Percentiles rank a stretch among this genome's conserved stretches.
phyloP scores from a whole-genome alignment of 225 moss, liverwort and hornwort species.

The Ulota crispa region DNA sequence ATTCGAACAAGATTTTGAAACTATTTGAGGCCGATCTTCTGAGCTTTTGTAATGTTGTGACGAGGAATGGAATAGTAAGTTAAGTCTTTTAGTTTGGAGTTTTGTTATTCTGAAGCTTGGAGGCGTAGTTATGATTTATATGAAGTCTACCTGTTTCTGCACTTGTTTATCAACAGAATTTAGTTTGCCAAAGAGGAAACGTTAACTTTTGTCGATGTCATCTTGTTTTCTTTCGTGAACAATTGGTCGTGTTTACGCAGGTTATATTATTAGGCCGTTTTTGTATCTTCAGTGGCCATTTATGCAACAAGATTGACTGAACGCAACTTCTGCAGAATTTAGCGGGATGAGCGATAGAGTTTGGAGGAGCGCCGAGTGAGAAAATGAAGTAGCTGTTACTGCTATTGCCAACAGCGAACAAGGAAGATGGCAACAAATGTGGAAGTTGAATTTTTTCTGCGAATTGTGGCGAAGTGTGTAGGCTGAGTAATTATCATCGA shows the following conservation, averaged over 20 bases:
- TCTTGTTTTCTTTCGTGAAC: background rate
- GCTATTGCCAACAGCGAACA: slow-evolving; percentile 9
- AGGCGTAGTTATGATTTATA: background rate
- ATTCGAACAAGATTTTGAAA: background rate
- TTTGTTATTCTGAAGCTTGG: background rate
- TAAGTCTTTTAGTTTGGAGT: background rate
- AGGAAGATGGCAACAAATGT: slow-evolving; percentile 1
- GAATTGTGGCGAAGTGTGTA: background rate
- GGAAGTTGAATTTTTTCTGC: background rate
- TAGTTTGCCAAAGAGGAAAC: background rate
- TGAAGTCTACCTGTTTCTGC: background rate
- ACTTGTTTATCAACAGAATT: background rate
- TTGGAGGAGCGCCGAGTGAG: background rate
- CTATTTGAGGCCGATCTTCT: no score
- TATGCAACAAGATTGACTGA: background rate
- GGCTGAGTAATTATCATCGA: background rate
- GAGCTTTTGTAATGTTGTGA: background rate
- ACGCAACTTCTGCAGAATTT: background rate
- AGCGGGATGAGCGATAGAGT: background rate
- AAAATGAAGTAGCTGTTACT: background rate
- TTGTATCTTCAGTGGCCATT: background rate
- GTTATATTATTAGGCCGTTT: background rate
- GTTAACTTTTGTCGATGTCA: background rate
- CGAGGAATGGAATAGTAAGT: background rate
- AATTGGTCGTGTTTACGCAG: background rate